Conservation (phyloP, 352 stramenopile species). For the Halophytophthora batemanensis region DNA sequence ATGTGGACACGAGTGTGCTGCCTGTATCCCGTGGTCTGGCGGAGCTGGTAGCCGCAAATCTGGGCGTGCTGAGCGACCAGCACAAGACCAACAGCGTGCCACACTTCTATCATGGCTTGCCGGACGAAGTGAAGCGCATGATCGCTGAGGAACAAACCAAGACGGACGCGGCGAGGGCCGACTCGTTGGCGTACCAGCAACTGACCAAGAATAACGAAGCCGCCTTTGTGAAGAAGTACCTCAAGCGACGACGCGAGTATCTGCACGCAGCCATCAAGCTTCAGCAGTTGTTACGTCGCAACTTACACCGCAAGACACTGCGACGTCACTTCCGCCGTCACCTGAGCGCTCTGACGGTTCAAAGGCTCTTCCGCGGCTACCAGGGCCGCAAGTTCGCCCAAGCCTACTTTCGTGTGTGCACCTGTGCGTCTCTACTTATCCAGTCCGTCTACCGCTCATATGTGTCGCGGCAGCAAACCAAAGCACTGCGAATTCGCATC, state of each 20-base stretch:
- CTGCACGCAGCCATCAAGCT: conserved; percentile 42
- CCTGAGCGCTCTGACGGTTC: conserved; percentile 44
- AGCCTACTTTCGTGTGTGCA: conserved; percentile 45
- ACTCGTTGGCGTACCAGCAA: conserved; percentile 24
- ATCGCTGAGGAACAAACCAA: conserved; percentile 56
- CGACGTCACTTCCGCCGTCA: conserved; percentile 40
- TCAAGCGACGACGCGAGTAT: conserved; percentile 53
- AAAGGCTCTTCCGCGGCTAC: conserved; percentile 57
- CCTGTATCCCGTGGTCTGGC: conserved; percentile 33
- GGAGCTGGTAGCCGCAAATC: conserved; percentile 39
- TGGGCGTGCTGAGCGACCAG: conserved; percentile 29
- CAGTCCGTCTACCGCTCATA: conserved; percentile 68
- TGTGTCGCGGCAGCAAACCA: conserved; percentile 38
- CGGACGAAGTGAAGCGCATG: conserved; percentile 69
- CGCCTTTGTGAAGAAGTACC: conserved; percentile 51
- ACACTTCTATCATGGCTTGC: conserved; percentile 77
- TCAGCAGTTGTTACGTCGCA: conserved; percentile 45
- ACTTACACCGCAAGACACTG: conserved; percentile 47
- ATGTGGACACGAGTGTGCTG: conserved; percentile 31
- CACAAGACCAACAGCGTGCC: conserved; percentile 35
- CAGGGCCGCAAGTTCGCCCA: conserved; percentile 43
- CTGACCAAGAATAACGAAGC: conserved; percentile 57
- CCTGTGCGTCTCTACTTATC: conserved; percentile 54
- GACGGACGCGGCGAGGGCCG: conserved; percentile 9
- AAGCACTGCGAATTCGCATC: conserved; percentile 26